Base-by-base conservation (phyloP, 306 rosid genomes). In the Vigna mungo region DNA sequence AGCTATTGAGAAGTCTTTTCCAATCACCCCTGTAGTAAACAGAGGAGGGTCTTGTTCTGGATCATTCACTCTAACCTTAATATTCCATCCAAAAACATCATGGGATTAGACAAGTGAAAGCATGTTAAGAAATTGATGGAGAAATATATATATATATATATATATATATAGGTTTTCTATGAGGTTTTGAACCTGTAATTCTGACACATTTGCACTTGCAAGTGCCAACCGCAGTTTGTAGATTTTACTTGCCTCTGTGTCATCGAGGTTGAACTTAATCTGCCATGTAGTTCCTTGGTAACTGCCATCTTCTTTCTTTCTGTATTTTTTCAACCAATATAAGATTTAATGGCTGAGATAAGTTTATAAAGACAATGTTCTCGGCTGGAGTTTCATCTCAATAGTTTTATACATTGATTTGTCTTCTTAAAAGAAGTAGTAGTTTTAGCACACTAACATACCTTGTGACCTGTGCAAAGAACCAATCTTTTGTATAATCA, bases 231-330 rank as follows among this genome's bases (percentile, higher is more conserved):
- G 73, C 54, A 95, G 79, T 76, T 77, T 86, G 54, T 95, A 95
- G 32, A 81, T 79, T 23, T 86, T 86, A 54, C 55, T 62, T 21
- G 47, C 11, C 39, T 86, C 75, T 27, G 90, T 85, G 2, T 58
- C 25, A 58, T 83, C 87, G 1, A 92, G 88, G 58, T 77, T 78
- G 81, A 95, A 95, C 76, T 83, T 86, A 21, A 92, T 91, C 82
- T 89, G 96, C 98, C 98, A 95, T 13, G 97, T 95, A 1, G 97
- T 95, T 76, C 92, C 98, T 84, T 88, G 83, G 66, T 83, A 95
- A 52, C 85, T 85, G 12, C 80, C 89, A 25, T 79, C 81, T 4
- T 75, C 88, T 79, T 77, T 76, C 83, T 90, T 92, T 89, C 96
- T 95, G 81, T 32, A 48, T 59, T 70, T 43, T 39, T 77, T 73